These are phyloP conservation scores for Xerocomus minutiporus DNA, from an alignment of 1,284 basidiomycete genomes.

Conservation along the genomic window DNA sequence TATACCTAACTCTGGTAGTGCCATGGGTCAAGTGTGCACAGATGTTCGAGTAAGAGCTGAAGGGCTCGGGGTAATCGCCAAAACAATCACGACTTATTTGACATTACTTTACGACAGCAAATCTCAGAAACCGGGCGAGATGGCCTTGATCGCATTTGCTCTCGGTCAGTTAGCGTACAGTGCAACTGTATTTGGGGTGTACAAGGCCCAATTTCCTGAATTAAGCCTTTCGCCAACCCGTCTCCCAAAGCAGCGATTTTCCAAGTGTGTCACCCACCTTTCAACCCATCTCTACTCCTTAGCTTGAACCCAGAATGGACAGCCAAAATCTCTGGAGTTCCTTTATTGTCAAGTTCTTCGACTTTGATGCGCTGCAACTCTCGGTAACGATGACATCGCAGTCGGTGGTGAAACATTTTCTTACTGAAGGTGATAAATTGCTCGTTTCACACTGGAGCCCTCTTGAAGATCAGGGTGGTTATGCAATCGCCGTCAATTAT, in stretches of 20 bases:
- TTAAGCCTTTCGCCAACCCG: conserved; percentile 23
- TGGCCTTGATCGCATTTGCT: conserved; percentile 78
- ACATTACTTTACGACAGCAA: conserved; percentile 50
- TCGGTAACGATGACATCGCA: conserved; percentile 81
- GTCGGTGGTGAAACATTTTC: conserved; percentile 86
- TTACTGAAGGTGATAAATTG: conserved; percentile 95
- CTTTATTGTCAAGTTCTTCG: conserved; percentile 37
- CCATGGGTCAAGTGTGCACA: conserved; percentile 66
- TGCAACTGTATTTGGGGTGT: conserved; percentile 37
- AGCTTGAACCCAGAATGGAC: neutral
- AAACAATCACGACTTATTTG: conserved; percentile 67
- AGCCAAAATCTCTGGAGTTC: conserved; percentile 15
- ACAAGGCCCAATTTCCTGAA: conserved; percentile 31
- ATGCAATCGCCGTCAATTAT: conserved; percentile 92
- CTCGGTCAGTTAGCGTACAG: conserved; percentile 75
- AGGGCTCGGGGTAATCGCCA: conserved; percentile 73
- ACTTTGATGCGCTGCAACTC: conserved; percentile 50
- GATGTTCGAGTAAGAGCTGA: conserved; percentile 75
- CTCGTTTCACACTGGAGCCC: conserved; percentile 80
- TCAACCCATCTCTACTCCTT: neutral
- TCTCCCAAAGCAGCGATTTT: conserved; percentile 10
- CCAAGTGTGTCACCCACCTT: conserved; percentile 17
- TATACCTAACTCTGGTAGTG: conserved; percentile 36
- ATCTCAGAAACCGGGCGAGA: conserved; percentile 31
- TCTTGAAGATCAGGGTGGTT: conserved; percentile 85